These are phyloP conservation scores for Hyphopichia burtonii DNA, from an alignment of 1,139 yeast species.

Conservation along the genomic window DNA sequence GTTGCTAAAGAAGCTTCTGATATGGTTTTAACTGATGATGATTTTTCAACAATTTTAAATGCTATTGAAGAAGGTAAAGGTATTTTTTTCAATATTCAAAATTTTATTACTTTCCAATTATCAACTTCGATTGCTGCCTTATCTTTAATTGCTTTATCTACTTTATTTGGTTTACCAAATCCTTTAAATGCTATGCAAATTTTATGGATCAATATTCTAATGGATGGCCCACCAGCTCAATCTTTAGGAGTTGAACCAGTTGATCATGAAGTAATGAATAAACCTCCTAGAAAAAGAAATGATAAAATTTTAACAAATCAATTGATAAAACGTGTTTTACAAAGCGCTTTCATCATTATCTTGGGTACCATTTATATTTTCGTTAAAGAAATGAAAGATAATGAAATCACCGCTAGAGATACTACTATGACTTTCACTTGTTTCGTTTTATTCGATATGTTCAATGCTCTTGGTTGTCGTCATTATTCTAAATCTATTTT, in stretches of 20 bases:
- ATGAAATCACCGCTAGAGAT: conserved; percentile 83
- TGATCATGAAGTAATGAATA: conserved; percentile 89
- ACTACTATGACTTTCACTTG: conserved; percentile 99
- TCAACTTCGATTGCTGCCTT: conserved; percentile 96
- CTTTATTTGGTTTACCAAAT: conserved; percentile 83
- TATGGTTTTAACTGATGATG: conserved; percentile 96
- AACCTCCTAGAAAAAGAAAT: conserved; percentile 86
- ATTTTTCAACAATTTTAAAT: conserved; percentile 84
- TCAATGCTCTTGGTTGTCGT: conserved; percentile 90
- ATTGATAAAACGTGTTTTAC: conserved; percentile 69
- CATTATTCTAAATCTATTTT: conserved; percentile 80
- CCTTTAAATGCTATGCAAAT: conserved; percentile 99
- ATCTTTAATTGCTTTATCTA: conserved; percentile 81
- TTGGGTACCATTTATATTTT: conserved; percentile 84
- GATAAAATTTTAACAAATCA: conserved; percentile 75
- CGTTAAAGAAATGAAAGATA: conserved; percentile 78
- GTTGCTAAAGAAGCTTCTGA: conserved; percentile 99
- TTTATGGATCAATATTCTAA: conserved; percentile 91
- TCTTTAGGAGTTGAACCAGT: conserved; percentile 97
- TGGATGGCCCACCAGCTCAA: conserved; percentile 99
- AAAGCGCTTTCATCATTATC: conserved; percentile 70
- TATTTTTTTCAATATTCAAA: conserved; percentile 89
- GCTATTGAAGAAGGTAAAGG: conserved; percentile 98
- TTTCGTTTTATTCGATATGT: conserved; percentile 92
- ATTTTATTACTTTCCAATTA: conserved; percentile 88